Conservation (phyloP, 495 filamentous ascomycete genomes). For the Penicillium turbatum region DNA sequence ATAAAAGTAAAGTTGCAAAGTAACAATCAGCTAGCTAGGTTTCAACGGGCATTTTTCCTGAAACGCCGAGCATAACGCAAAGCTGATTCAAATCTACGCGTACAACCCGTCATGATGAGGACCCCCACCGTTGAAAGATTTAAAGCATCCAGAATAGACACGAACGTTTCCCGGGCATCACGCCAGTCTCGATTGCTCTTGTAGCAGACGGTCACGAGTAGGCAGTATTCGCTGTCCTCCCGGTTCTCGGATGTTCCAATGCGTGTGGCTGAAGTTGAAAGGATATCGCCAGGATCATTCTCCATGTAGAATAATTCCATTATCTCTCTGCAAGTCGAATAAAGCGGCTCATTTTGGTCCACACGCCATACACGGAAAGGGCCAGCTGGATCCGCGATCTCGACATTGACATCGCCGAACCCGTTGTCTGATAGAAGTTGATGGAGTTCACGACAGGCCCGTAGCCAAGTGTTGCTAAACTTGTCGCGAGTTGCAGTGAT, state of each 20-base stretch:
- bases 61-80: too few relatives aligned
- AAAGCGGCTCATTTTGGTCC: background rate
- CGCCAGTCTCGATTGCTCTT: background rate
- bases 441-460: background rate
- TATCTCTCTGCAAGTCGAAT: accelerated
- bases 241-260: background rate
- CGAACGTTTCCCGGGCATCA: background rate
- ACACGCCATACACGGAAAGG: background rate
- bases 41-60: too few relatives aligned
- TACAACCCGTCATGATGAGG: too few relatives aligned
- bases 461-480: background rate
- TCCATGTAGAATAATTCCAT: background rate
- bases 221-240: background rate
- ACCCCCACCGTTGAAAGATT: background rate
- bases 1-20: too few relatives aligned
- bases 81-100: too few relatives aligned
- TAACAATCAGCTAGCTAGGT: too few relatives aligned
- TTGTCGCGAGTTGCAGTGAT: background rate
- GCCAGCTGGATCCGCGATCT: background rate
- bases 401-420: background rate
- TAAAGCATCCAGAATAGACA: background rate
- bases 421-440: background rate
- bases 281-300: background rate
- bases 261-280: background rate
- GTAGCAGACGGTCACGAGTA: background rate